phyloP scores from a whole-genome alignment of 305 asterid species.

The Fraxinus xanthoxyloides region DNA sequence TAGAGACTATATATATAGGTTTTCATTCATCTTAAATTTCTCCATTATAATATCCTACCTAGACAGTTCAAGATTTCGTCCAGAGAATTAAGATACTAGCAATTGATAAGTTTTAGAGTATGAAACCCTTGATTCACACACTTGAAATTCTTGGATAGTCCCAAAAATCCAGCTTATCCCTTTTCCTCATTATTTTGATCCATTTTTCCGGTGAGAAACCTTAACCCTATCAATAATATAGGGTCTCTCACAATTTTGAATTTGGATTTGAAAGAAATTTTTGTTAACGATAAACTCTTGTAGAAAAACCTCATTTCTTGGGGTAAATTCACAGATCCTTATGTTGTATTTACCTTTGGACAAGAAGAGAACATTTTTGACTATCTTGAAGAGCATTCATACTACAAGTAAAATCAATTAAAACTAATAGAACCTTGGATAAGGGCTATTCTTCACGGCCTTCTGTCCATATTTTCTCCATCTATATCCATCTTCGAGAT shows the following conservation, averaged over 20 bases:
- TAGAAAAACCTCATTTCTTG: not conserved
- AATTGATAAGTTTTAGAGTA: not conserved
- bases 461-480: slow-evolving; percentile 75
- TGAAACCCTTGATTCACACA: not conserved
- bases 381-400: not conserved
- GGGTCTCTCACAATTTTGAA: not conserved
- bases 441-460: slow-evolving; percentile 66
- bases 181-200: not conserved
- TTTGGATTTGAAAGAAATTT: not conserved
- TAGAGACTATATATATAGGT: not conserved
- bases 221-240: not conserved
- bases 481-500: slow-evolving; percentile 66
- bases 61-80: not conserved
- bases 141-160: not conserved
- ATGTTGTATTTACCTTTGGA: not conserved
- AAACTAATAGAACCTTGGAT: slow-evolving; percentile 40
- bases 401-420: not conserved
- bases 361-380: not conserved
- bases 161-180: not conserved
- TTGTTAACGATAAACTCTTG: not conserved
- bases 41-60: not conserved
- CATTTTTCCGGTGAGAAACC: not conserved
- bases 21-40: no score
- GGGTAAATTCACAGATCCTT: not conserved
- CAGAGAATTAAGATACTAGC: not conserved